Evolutionary conservation across 495 filamentous ascomycete species (phyloP).

Genomic region (Parathielavia appendiculata): DNA sequence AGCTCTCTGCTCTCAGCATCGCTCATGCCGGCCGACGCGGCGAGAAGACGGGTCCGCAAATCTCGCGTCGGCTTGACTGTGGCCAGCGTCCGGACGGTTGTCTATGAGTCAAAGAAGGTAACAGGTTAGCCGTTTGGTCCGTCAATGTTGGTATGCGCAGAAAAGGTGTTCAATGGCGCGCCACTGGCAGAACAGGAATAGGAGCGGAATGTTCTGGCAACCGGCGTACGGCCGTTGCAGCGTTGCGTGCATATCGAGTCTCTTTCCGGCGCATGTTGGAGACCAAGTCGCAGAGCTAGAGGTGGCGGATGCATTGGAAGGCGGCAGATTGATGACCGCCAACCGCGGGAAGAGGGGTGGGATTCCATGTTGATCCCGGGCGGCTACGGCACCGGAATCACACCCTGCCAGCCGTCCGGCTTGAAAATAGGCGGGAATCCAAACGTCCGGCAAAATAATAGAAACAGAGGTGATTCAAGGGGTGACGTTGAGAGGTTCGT

Average conservation of each 20-base stretch:
- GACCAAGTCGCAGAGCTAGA: neutral
- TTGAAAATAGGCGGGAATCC: conserved; percentile 16
- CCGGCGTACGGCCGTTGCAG: neutral
- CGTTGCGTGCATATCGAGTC: neutral
- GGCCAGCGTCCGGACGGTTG: conserved; percentile 61
- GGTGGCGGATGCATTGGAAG: neutral
- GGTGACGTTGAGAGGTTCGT: neutral
- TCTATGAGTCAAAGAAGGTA: conserved; percentile 35
- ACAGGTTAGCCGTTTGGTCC: neutral
- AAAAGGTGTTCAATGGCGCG: neutral
- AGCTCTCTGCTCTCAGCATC: conserved; percentile 75
- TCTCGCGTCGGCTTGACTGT: conserved; percentile 79
- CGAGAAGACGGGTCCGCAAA: conserved; percentile 68
- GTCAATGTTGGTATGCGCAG: neutral
- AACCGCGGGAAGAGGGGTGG: no score
- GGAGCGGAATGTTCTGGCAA: neutral
- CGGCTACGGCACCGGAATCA: conserved; percentile 19
- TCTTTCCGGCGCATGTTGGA: neutral
- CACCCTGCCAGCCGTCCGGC: conserved; percentile 12
- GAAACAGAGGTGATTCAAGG: conserved; percentile 2
- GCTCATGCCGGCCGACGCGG: conserved; percentile 65
- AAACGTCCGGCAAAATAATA: conserved; percentile 9
- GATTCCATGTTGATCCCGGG: neutral
- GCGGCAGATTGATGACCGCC: neutral
- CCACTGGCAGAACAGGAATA: neutral